phyloP scores from a whole-genome alignment of 2,329 filamentous ascomycete species.

The Penicillium digitatum region DNA sequence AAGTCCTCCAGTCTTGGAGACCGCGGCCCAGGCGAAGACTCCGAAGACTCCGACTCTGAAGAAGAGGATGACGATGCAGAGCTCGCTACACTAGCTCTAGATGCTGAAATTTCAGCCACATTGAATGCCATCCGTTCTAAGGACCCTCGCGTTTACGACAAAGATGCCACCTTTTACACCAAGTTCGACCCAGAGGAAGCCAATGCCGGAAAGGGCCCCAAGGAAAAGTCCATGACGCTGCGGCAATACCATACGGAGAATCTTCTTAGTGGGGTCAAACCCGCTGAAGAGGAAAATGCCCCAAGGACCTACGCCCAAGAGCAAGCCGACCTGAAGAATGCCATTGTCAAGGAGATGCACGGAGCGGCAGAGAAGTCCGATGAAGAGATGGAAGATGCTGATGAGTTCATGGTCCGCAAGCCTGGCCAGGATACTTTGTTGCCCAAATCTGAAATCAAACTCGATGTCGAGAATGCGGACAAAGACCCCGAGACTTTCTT shows the following conservation, averaged over 20 bases:
- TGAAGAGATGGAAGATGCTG: constrained; percentile 55
- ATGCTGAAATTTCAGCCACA: constrained; percentile 81
- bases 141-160: constrained; percentile 87
- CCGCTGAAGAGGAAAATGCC: constrained; percentile 50
- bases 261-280: constrained; percentile 68
- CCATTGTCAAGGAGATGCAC: constrained; percentile 77
- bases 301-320: constrained; percentile 79
- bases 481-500: constrained; percentile 87
- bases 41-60: constrained; percentile 63
- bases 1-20: constrained; percentile 42
- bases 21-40: constrained; percentile 44
- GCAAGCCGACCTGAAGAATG: constrained; percentile 75
- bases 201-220: constrained; percentile 48
- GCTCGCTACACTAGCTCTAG: constrained; percentile 77
- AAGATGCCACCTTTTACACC: constrained; percentile 71
- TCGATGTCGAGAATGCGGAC: constrained; percentile 71
- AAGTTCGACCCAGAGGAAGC: constrained; percentile 55
- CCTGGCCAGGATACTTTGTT: constrained; percentile 40
- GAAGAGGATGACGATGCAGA: constrained; percentile 88
- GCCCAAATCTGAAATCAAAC: constrained; percentile 50
- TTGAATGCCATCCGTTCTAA: constrained; percentile 83
- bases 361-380: constrained; percentile 51
- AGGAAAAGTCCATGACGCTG: constrained; percentile 79
- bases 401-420: constrained; percentile 76
- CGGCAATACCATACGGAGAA: constrained; percentile 91